Percentiles rank a stretch among this genome's conserved stretches.
These are phyloP conservation scores for Chara braunii DNA, from an alignment of 139 green algal genomes.

Conservation along the genomic window DNA sequence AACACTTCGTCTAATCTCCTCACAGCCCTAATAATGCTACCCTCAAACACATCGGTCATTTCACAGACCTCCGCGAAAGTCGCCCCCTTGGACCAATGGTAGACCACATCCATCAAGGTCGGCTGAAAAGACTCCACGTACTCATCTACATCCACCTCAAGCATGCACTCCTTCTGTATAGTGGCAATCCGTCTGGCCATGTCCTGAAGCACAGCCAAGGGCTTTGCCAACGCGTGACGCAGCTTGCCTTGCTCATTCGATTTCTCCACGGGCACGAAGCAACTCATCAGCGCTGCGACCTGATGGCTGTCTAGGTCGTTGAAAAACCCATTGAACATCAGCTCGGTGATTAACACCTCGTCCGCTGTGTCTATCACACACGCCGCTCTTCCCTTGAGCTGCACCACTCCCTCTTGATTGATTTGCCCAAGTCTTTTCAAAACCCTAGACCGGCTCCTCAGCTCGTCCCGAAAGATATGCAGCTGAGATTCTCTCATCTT, in stretches of 20 bases:
- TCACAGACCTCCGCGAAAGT: constrained; percentile 45
- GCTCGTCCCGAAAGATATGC: constrained; percentile 20
- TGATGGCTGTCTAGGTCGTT: constrained; percentile 50
- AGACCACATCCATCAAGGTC: constrained; percentile 72
- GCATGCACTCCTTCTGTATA: constrained; percentile 34
- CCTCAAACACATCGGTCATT: constrained; percentile 88
- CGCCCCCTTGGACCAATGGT: constrained; percentile 57
- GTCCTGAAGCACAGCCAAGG: constrained; percentile 59
- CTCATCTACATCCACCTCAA: constrained; percentile 56
- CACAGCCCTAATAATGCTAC: constrained; percentile 73
- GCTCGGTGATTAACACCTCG: constrained; percentile 69
- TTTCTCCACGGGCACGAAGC: constrained; percentile 65
- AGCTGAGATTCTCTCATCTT: constrained; percentile 16
- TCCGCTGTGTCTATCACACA: constrained; percentile 79
- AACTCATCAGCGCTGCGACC: constrained; percentile 60
- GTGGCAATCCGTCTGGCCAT: constrained; percentile 59
- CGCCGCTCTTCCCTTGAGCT: constrained; percentile 59
- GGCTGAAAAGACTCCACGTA: constrained; percentile 68
- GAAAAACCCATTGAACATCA: constrained; percentile 70
- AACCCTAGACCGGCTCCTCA: constrained; percentile 47
- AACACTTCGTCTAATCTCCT: constrained; percentile 69
- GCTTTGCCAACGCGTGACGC: not conserved
- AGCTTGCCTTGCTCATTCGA: constrained; percentile 50
- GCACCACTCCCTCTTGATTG: constrained; percentile 57
- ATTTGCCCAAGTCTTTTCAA: constrained; percentile 78